phyloP scores from a whole-genome alignment of 176 grass and related monocot genomes.

The maize (Zea mays) region Zm-B73-REFERENCE-NAM-5.0 NC_050101.1:63491001-63491500 shows the following conservation, averaged over 20 bases:
- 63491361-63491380: too few species aligned
- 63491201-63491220: slow-evolving; percentile 75
- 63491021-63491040: slow-evolving; percentile 70
- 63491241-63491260: slow-evolving; percentile 74
- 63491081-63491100: slow-evolving; percentile 96
- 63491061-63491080: slow-evolving; percentile 74
- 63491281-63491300: slow-evolving; percentile 49
- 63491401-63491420: too few species aligned
- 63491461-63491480: too few species aligned
- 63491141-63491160: slow-evolving; percentile 64
- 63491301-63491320: too few species aligned
- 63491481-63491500: too few species aligned
- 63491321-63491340: too few species aligned
- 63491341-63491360: too few species aligned
- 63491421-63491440: too few species aligned
- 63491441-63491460: too few species aligned
- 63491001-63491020: slow-evolving; percentile 59
- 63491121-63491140: slow-evolving; percentile 76
- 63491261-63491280: slow-evolving; percentile 88
- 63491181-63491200: slow-evolving; percentile 59
- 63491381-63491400: too few species aligned
- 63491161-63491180: slow-evolving; percentile 82
- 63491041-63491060: slow-evolving; percentile 69
- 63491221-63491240: slow-evolving; percentile 92
- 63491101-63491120: slow-evolving; percentile 97